Base-by-base conservation (phyloP, 208 protist species). In the Vickermania ingenoplastis region DNA sequence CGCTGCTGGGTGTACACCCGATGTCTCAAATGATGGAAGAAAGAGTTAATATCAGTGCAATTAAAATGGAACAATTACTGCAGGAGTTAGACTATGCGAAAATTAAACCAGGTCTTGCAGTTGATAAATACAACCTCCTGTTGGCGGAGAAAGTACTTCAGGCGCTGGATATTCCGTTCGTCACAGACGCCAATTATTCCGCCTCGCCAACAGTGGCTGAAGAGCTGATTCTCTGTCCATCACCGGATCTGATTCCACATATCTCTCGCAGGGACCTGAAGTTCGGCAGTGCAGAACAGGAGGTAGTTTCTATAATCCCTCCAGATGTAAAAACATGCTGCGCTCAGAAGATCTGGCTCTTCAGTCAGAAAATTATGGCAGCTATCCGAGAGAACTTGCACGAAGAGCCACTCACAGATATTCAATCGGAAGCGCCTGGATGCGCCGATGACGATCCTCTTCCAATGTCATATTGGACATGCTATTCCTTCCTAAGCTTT, bases 111-210 rank as follows among this genome's bases (percentile, higher is more conserved):
- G 36, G 36, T 45, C 17, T 17, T 45, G 36, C 17, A 17, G 36
- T 17, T n/a, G 36, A 45, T 45, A 45, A 45, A 45, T 45, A 70
- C 36, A 60, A 41, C 7, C 54, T 59, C 30, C 36, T 11, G n/a
- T 36, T 59, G 21, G 54, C 24, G 3, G 54, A 59, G 27, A 41
- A 59, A 36, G 36, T 36, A 11, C 24, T 59, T 59, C 54, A 59
- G 14, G 17, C 28, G 7, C 3, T 59, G 28, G 54, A 41, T 28
- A 36, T 59, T 59, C 54, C 54, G 7, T 59, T 59, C 24, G 28
- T 59, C 13, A 25, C 27, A 3, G 54, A 59, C 27, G 36, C 54
- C 3, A 59, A 31, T 59, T 59, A 59, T 36, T 41, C 54, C 54
- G 7, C 28, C 28, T n/a, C 54, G 30, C 30, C 36, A 14, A 59